Conservation (phyloP, 148 eudicot species). For the Simmondsia chinensis region DNA sequence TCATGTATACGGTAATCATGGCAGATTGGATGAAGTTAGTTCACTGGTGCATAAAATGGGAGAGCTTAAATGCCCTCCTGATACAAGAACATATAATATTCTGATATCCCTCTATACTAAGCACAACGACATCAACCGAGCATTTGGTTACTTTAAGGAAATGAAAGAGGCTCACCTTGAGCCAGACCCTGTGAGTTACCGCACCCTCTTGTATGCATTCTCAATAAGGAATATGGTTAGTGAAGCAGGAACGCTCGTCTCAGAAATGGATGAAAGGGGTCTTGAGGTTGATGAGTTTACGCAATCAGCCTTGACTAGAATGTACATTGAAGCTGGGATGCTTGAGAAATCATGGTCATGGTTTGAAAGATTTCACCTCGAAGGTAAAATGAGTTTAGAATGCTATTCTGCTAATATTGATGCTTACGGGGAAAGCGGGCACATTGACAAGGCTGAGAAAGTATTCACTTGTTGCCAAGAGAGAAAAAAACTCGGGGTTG, state of each 20-base stretch:
- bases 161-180: slow-evolving; percentile 67
- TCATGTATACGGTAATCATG: slow-evolving; percentile 66
- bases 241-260: slow-evolving; percentile 65
- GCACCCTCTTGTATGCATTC: slow-evolving; percentile 80
- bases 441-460: slow-evolving; percentile 61
- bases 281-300: slow-evolving; percentile 78
- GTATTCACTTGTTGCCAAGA: slow-evolving; percentile 53
- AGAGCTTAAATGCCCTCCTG: slow-evolving; percentile 50
- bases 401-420: slow-evolving; percentile 89
- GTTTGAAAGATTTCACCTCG: slow-evolving; percentile 68
- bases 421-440: slow-evolving; percentile 83
- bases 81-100: slow-evolving; percentile 84
- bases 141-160: slow-evolving; percentile 44
- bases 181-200: slow-evolving; percentile 77
- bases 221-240: slow-evolving; percentile 72
- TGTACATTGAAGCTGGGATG: slow-evolving; percentile 80
- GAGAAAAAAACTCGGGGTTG: slow-evolving; percentile 35
- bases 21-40: slow-evolving; percentile 51
- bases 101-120: slow-evolving; percentile 72
- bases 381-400: slow-evolving; percentile 67
- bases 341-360: slow-evolving; percentile 67
- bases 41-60: slow-evolving; percentile 61
- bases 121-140: slow-evolving; percentile 56
- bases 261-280: slow-evolving; percentile 66
- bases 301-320: slow-evolving; percentile 78